Percentiles rank a stretch among this genome's conserved stretches.
phyloP scores from a whole-genome alignment of 768 basidiomycete species.

The Boletus reticulatus region DNA sequence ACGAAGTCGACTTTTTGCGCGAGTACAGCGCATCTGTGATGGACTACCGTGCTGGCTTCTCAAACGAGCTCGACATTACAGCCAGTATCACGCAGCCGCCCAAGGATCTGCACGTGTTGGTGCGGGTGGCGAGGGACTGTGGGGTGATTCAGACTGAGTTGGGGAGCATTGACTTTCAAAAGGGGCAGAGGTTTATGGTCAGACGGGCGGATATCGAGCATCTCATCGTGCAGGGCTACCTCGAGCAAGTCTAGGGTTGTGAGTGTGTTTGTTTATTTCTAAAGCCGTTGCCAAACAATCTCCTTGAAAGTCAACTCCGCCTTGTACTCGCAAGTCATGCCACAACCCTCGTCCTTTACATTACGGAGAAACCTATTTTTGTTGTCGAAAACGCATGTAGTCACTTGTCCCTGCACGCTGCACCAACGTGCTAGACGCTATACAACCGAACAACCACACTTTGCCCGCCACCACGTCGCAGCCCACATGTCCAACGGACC shows the following conservation, averaged over 20 bases:
- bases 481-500: constrained; percentile 4
- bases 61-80: constrained; percentile 84
- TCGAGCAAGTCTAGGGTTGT: constrained; percentile 72
- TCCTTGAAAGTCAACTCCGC: not conserved
- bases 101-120: constrained; percentile 85
- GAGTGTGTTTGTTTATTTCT: constrained; percentile 21
- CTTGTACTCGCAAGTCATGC: constrained; percentile 11
- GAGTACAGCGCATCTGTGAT: constrained; percentile 79
- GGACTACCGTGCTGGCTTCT: constrained; percentile 81
- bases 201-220: constrained; percentile 89
- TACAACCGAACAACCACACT: constrained; percentile 14
- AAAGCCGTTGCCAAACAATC: constrained; percentile 26
- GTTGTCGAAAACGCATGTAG: not conserved
- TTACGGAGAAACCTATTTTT: not conserved
- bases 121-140: constrained; percentile 84
- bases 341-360: not conserved
- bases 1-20: constrained; percentile 82
- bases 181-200: constrained; percentile 88
- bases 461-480: constrained; percentile 7
- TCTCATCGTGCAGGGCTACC: constrained; percentile 88
- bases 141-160: constrained; percentile 91
- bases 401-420: not conserved
- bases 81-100: constrained; percentile 82
- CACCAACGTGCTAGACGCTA: not conserved
- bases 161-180: constrained; percentile 87